phyloP scores from a whole-genome alignment of 306 rosid genomes.

The Cucumis cinereus region DNA sequence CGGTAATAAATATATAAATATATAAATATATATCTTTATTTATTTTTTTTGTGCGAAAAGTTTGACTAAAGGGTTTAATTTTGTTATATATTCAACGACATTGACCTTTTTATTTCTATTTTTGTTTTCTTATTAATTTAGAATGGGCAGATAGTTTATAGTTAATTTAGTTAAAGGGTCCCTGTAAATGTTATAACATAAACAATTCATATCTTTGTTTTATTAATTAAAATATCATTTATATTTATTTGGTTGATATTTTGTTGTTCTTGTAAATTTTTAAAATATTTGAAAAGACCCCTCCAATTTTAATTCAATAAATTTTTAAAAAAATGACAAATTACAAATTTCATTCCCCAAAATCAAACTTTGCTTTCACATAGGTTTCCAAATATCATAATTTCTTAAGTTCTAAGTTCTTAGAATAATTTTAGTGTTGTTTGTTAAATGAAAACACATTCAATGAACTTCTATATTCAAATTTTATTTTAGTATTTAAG shows the following conservation, averaged over 20 bases:
- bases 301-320: too few relatives aligned
- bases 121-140: not conserved
- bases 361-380: not conserved
- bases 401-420: too few relatives aligned
- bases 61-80: not conserved
- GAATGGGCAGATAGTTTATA: not conserved
- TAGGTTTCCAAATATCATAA: too few relatives aligned
- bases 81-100: not conserved
- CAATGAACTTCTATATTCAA: too few relatives aligned
- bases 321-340: not conserved
- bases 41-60: not conserved
- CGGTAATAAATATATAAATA: not conserved
- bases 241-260: too few relatives aligned
- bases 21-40: not conserved
- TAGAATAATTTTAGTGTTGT: too few relatives aligned
- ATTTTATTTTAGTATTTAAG: too few relatives aligned
- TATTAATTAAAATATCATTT: not conserved
- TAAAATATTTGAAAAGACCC: too few relatives aligned
- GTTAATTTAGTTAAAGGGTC: conserved; percentile 1
- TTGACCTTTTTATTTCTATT: not conserved
- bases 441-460: too few relatives aligned
- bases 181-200: not conserved
- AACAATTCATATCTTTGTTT: not conserved
- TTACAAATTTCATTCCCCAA: not conserved
- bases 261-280: too few relatives aligned